These are phyloP conservation scores for Leishmania tarentolae DNA, from an alignment of 208 protist genomes.

Conservation along the genomic window DNA sequence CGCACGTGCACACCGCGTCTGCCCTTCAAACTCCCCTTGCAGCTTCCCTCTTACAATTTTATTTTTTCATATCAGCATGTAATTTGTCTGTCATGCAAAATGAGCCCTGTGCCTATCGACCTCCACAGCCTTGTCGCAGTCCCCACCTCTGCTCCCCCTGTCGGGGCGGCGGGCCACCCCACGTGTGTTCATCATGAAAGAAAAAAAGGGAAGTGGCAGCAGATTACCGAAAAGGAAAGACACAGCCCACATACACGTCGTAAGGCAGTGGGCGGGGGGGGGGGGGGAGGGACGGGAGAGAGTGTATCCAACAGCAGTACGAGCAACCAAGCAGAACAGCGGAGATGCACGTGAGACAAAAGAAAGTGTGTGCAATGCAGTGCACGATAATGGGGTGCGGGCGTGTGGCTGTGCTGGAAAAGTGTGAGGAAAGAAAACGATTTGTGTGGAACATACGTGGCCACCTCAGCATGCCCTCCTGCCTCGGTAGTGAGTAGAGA, in stretches of 20 bases:
- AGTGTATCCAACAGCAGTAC: background rate
- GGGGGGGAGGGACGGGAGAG: background rate
- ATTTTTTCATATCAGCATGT: background rate
- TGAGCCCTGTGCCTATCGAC: too few relatives aligned
- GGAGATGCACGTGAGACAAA: constrained; percentile 1
- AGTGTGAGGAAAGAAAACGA: background rate
- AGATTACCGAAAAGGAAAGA: background rate
- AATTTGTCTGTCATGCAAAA: too few relatives aligned
- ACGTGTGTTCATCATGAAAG: background rate
- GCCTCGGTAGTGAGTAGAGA: background rate
- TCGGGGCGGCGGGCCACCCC: background rate
- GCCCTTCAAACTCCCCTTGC: too few relatives aligned
- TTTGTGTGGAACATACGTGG: background rate
- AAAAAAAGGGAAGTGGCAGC: background rate
- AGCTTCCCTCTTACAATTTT: background rate
- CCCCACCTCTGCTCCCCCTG: too few relatives aligned
- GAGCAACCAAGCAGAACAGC: background rate
- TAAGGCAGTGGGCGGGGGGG: too few relatives aligned
- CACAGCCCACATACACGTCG: background rate
- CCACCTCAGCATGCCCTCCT: background rate
- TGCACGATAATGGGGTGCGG: background rate
- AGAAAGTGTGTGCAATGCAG: background rate
- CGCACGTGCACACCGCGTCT: background rate
- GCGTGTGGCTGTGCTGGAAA: background rate
- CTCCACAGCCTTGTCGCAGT: too few relatives aligned